phyloP scores from a whole-genome alignment of 208 protist species.

The Trypanosoma cruzi region DNA sequence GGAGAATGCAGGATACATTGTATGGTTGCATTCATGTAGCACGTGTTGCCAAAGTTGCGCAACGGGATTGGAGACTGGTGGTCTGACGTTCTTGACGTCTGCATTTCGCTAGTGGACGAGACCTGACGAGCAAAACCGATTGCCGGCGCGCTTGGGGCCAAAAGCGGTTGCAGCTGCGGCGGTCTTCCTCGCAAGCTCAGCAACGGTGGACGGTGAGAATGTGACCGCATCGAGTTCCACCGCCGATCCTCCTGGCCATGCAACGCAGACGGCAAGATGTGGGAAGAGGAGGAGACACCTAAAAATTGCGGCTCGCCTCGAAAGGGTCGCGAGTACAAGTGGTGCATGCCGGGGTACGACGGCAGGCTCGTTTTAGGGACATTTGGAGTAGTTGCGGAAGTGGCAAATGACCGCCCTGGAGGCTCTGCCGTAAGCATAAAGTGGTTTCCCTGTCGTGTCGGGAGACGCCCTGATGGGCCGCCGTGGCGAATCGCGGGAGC shows the following conservation, averaged over 20 bases:
- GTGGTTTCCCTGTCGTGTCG: neutral
- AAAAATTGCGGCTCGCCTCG: neutral
- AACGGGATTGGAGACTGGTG: slow-evolving; percentile 40
- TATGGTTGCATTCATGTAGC: slow-evolving; percentile 96
- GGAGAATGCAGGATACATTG: slow-evolving; percentile 91
- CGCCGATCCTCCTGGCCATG: neutral
- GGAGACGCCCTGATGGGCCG: neutral
- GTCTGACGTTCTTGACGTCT: neutral
- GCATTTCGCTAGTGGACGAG: neutral
- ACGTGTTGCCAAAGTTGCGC: slow-evolving; percentile 95
- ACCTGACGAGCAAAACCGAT: neutral
- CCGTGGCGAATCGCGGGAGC: neutral
- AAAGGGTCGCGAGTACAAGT: neutral
- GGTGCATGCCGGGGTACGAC: neutral
- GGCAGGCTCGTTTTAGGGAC: neutral
- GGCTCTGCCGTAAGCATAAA: neutral
- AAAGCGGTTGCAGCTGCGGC: neutral
- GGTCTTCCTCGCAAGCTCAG: neutral
- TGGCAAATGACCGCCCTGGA: neutral
- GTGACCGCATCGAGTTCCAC: neutral
- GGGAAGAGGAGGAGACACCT: neutral
- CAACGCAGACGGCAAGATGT: neutral
- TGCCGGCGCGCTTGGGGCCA: neutral
- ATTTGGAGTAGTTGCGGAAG: neutral
- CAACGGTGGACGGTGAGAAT: neutral